phyloP scores from a whole-genome alignment of 305 asterid genomes.

The Solanum hybrid region DNA sequence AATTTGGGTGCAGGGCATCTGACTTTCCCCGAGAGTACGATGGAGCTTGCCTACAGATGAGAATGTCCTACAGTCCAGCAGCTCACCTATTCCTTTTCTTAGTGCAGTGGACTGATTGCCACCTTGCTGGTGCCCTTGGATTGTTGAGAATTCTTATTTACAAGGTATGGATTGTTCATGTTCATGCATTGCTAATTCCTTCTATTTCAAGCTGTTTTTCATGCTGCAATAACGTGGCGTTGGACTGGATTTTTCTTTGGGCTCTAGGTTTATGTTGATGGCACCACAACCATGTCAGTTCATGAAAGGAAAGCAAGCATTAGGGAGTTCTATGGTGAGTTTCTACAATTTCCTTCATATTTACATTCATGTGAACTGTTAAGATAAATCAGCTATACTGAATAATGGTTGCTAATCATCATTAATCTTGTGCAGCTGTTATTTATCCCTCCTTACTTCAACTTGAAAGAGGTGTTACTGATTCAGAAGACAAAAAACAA shows the following conservation, averaged over 20 bases:
- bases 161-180: conserved; percentile 38
- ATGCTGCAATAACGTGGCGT: not conserved
- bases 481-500: conserved; percentile 81
- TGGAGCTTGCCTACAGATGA: conserved; percentile 92
- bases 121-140: conserved; percentile 95
- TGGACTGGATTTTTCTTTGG: conserved; percentile 2
- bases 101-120: conserved; percentile 90
- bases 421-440: conserved; percentile 52
- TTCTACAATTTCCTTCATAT: not conserved
- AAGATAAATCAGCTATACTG: not conserved
- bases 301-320: conserved; percentile 95
- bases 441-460: conserved; percentile 88
- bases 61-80: conserved; percentile 95
- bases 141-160: conserved; percentile 77
- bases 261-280: conserved; percentile 82
- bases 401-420: conserved; percentile 15
- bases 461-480: conserved; percentile 80
- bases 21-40: conserved; percentile 76
- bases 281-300: conserved; percentile 90
- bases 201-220: not conserved
- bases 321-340: conserved; percentile 86
- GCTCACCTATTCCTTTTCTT: conserved; percentile 85
- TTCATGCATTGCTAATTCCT: not conserved
- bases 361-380: not conserved
- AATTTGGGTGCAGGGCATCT: conserved; percentile 57